phyloP scores from a whole-genome alignment of 805 yeast genomes.

The Candida rishiriensis region DNA sequence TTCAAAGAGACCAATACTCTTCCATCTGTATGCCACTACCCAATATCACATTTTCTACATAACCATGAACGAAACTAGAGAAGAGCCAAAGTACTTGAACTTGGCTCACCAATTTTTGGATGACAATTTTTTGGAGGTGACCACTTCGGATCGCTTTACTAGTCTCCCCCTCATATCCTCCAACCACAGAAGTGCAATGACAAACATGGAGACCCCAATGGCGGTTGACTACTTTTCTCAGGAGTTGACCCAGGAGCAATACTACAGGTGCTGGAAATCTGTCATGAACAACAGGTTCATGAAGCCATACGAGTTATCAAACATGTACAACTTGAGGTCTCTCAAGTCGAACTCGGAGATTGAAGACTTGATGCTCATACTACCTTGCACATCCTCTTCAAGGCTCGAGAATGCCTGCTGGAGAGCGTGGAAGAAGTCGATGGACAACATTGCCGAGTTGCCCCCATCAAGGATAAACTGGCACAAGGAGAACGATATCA shows the following conservation, averaged over 20 bases:
- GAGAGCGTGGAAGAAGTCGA: conserved; percentile 92
- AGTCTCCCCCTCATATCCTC: conserved; percentile 23
- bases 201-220: conserved; percentile 16
- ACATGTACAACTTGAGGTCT: conserved; percentile 21
- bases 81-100: conserved; percentile 4
- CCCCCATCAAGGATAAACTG: conserved; percentile 46
- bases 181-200: conserved; percentile 4
- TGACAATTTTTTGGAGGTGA: conserved; percentile 23
- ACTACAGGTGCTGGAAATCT: conserved; percentile 39
- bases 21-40: no score
- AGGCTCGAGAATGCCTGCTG: conserved; percentile 82
- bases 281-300: conserved; percentile 31
- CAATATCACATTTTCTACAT: no score
- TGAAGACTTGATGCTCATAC: conserved; percentile 30
- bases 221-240: conserved; percentile 40
- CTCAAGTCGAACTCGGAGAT: conserved; percentile 21
- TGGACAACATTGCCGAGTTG: conserved; percentile 46
- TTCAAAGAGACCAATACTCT: no score
- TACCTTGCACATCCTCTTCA: conserved; percentile 31
- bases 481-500: conserved; percentile 50
- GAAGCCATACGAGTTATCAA: conserved; percentile 30
- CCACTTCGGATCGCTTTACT: conserved; percentile 18
- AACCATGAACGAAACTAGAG: no score
- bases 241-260: conserved; percentile 31
- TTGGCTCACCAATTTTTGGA: conserved; percentile 29